Percentiles rank a stretch among this genome's conserved stretches.
These are phyloP conservation scores for Phoenix dactylifera DNA, from an alignment of 176 grass and related monocot genomes.

Conservation along the genomic window DNA sequence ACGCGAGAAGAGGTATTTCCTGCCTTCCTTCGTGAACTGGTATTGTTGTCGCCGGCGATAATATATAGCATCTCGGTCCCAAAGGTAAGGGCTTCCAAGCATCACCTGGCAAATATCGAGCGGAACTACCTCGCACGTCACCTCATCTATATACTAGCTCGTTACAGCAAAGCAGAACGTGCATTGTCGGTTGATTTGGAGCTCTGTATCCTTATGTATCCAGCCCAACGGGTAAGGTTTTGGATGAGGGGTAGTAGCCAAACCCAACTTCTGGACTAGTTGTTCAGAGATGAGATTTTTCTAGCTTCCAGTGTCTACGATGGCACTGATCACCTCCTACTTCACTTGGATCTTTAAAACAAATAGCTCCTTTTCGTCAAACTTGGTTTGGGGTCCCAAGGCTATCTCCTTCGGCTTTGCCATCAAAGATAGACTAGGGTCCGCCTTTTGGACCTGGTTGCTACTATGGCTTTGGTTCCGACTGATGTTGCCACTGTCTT, in stretches of 20 bases:
- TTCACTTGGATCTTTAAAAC: not conserved
- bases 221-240: slow-evolving; percentile 5
- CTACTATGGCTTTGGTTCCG: not conserved
- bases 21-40: slow-evolving; percentile 7
- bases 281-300: slow-evolving; percentile 12
- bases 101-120: slow-evolving; percentile 10
- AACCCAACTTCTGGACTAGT: slow-evolving; percentile 11
- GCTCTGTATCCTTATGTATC: slow-evolving; percentile 10
- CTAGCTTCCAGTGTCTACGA: slow-evolving; percentile 7
- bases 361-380: slow-evolving; percentile 5
- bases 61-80: slow-evolving; percentile 7
- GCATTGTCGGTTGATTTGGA: slow-evolving; percentile 1
- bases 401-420: slow-evolving; percentile 16
- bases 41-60: not conserved
- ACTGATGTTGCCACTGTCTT: not conserved
- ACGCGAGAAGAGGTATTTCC: slow-evolving; percentile 6
- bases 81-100: slow-evolving; percentile 4
- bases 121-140: slow-evolving; percentile 6
- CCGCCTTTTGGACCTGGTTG: slow-evolving; percentile 6
- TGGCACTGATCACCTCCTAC: not conserved
- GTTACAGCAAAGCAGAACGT: slow-evolving; percentile 3
- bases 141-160: slow-evolving; percentile 10
- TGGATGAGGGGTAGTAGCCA: slow-evolving; percentile 13
- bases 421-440: slow-evolving; percentile 17
- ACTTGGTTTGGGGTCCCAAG: not conserved